Evolutionary conservation across 2,329 filamentous ascomycete genomes (phyloP), one percentile per base, ranked within the genome.

Genomic region (Cytospora mali): DNA sequence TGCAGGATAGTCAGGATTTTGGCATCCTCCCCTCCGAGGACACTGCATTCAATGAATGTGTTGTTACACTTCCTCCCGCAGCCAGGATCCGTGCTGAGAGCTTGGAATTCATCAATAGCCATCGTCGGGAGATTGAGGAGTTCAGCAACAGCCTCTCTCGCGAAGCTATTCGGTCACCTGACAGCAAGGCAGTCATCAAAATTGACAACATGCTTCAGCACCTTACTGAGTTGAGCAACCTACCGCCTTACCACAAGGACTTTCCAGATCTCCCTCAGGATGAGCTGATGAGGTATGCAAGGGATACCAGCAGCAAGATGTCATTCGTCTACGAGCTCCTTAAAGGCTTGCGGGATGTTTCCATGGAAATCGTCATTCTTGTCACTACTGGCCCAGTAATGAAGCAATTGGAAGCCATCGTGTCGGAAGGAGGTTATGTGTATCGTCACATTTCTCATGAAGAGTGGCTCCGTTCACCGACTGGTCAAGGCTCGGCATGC

Each of bases 281-380:
- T 4, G 76, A 80, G 25, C 74, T 79, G 58, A 80, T 80, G 67
- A 86, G 81, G 68, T 83, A 85, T 66, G 79, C 81, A 1, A 78
- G 81, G 61, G 81, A 81, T 58, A 81, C 83, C 11, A 88, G 86
- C 71, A 75, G 83, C 60, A 89, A 89, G 67, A 85, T 84, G 67
- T 80, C 79, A 33, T 88, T 89, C 67, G 68, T 88, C 6, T 81
- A 78, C 51, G 84, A 87, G 65, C 74, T 89, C 4, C 70, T 88
- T 31, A 74, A 80, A 23, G 69, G 72, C 10, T 69, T 87, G 13
- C 69, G 71, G n/a, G 71, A 74, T 18, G 71, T 74, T 14, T 75
- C 80, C 13, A 79, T 77, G 42, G 81, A 79, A 39, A 71, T 88
- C 9, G 72, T 87, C 16, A 79, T 89, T 27, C 69, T 88, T 13